Percentiles rank a stretch among this genome's conserved stretches.
Evolutionary conservation across 441 rosid genomes (phyloP).

Genomic region (Aquilaria agallochum): DNA sequence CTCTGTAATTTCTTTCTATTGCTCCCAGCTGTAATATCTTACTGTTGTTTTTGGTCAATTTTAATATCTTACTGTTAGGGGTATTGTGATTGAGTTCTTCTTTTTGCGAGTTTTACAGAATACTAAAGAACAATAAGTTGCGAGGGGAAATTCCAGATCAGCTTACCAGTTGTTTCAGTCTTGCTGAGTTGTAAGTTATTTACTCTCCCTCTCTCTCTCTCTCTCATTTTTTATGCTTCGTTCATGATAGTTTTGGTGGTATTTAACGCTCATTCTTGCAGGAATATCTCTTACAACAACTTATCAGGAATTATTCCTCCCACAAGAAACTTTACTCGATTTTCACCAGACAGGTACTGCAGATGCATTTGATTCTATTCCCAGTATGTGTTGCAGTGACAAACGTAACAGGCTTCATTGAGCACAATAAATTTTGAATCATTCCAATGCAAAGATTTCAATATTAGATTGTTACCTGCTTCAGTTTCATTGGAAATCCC

Average conservation of each 20-base stretch:
- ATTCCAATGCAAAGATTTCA: background rate
- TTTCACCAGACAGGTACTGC: conserved; percentile 62
- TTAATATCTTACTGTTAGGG: too few relatives aligned
- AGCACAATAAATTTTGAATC: background rate
- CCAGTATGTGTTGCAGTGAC: too few relatives aligned
- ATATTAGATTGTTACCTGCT: background rate
- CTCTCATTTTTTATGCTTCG: background rate
- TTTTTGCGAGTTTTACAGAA: conserved; percentile 30
- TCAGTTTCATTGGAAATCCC: conserved; percentile 79
- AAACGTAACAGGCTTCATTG: too few relatives aligned
- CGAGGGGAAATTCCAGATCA: conserved; percentile 80
- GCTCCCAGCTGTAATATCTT: too few relatives aligned
- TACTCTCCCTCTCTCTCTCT: background rate
- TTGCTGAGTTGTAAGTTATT: conserved; percentile 48
- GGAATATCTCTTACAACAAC: conserved; percentile 90
- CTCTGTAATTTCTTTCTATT: conserved; percentile 49
- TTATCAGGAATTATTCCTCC: conserved; percentile 73
- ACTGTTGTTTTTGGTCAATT: too few relatives aligned
- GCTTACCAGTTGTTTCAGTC: conserved; percentile 78
- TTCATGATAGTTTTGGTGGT: too few relatives aligned
- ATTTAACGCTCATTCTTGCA: conserved; percentile 10
- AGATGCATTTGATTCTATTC: background rate
- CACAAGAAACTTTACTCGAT: conserved; percentile 57
- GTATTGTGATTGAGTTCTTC: too few relatives aligned
- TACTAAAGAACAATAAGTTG: conserved; percentile 68